Evolutionary conservation across 768 basidiomycete species (phyloP), one percentile per base, ranked within the genome.

Genomic region (Agaricus blazei): DNA sequence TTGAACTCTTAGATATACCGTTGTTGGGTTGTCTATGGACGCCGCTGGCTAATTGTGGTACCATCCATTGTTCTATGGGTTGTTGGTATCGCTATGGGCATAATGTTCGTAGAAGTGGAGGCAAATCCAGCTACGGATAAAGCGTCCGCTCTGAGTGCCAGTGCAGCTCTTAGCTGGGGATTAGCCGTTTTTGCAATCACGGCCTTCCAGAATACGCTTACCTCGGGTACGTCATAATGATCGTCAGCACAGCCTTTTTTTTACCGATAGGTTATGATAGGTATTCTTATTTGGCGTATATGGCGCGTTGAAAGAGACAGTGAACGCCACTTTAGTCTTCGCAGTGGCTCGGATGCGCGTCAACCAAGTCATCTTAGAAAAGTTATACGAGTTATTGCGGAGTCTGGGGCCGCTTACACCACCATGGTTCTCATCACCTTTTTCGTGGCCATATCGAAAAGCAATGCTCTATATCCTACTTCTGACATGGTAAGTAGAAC

Each of bases 1-100:
- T 19, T 19, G 19, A 19, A 19, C 1, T 19, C 19, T 1, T 19
- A 53, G 52, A 29, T 53, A 2, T 53, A 53, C 23, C 9, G 52
- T 4, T 53, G 52, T 19, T 53, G 52, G 52, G 34, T 52, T 23
- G 51, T 52, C n/a, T 52, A 44, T 34, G 51, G 51, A 19, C 28
- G 51, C 28, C 51, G 29, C 19, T 52, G 51, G 51, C 26, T 34
- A 14, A 19, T 44, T 8, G 45, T 52, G n/a, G 9, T 34, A 19
- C 51, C 51, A 34, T 52, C 51, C 23, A 14, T 45, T 19, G 8
- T 36, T 19, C 27, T 52, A 14, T 44, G 36, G 19, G 14, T 52
- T 7, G 42, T 27, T 3, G 28, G 15, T 23, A 9, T 44, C 27
- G 37, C 31, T 1, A 23, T 44, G 26, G 41, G 2, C 23, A 23